Evolutionary conservation across 805 yeast species (phyloP).

Genomic region (Kuraishia ogatae): DNA sequence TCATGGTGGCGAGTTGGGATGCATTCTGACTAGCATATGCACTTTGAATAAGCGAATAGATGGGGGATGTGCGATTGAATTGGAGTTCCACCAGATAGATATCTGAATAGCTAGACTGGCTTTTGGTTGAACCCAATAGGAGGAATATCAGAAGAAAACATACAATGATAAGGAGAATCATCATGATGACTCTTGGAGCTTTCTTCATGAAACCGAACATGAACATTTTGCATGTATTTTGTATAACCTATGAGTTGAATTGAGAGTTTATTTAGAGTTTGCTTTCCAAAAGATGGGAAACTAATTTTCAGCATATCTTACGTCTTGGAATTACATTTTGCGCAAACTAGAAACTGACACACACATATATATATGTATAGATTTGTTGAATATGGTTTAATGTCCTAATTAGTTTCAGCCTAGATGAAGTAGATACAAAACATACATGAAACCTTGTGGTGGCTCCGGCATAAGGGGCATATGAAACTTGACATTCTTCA

Average conservation of each 20-base stretch:
- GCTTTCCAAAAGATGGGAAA: neutral
- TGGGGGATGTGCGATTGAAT: slow-evolving; percentile 37
- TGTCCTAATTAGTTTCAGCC: neutral
- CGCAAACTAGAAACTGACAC: neutral
- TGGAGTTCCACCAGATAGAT: slow-evolving; percentile 39
- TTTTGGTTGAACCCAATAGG: slow-evolving; percentile 43
- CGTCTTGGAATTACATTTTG: neutral
- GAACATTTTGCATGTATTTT: neutral
- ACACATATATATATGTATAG: too few species aligned
- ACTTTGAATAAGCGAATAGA: slow-evolving; percentile 29
- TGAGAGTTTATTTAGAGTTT: neutral
- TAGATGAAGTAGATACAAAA: neutral
- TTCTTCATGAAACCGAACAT: neutral
- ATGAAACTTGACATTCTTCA: neutral
- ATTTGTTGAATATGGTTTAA: neutral
- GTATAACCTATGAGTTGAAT: neutral
- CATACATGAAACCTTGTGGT: neutral
- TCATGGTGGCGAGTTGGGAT: slow-evolving; percentile 28
- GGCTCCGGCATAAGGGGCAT: neutral
- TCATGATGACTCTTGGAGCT: slow-evolving; percentile 31
- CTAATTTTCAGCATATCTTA: neutral
- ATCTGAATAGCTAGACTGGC: slow-evolving; percentile 32
- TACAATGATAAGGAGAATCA: slow-evolving; percentile 35
- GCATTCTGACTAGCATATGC: slow-evolving; percentile 25
- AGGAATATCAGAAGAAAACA: slow-evolving; percentile 45